Percentiles rank a stretch among this genome's conserved stretches.
These are phyloP conservation scores for Podospora pseudocomata DNA, from an alignment of 495 filamentous ascomycete genomes.

Conservation along the genomic window DNA sequence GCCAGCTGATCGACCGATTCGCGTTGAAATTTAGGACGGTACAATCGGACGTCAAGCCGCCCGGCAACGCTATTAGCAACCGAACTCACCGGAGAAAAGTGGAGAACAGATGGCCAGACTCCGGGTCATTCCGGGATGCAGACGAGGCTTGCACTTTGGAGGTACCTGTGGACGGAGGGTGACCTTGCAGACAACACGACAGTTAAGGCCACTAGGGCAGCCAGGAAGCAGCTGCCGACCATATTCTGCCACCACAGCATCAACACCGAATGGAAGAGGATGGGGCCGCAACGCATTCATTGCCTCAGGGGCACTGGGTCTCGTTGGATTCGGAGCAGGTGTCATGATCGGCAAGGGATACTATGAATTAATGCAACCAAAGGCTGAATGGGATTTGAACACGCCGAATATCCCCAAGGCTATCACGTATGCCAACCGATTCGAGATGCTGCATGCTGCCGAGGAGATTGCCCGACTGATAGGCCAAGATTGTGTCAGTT, in stretches of 20 bases:
- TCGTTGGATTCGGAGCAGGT: conserved; percentile 10
- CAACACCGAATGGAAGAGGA: neutral
- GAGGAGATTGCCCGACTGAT: conserved; percentile 55
- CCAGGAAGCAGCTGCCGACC: neutral
- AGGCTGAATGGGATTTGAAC: neutral
- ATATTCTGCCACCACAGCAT: neutral
- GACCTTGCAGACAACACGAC: neutral
- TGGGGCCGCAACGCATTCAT: neutral
- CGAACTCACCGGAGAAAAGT: conserved; percentile 1
- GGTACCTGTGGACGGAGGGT: neutral
- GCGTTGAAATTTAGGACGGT: neutral
- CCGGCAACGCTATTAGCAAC: neutral
- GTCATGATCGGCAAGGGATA: neutral
- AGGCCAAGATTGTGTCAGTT: conserved; percentile 63
- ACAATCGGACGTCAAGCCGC: neutral
- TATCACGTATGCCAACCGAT: conserved; percentile 21
- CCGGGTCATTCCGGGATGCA: conserved; percentile 5
- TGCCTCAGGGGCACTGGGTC: neutral
- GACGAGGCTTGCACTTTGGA: neutral
- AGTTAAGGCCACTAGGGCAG: neutral
- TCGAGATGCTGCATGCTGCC: conserved; percentile 49
- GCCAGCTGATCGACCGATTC: neutral
- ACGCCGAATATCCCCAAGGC: neutral
- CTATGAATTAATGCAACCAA: neutral
- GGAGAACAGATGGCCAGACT: conserved; percentile 5